These are phyloP conservation scores for Phytophthora cactorum DNA, from an alignment of 352 stramenopile genomes.

Conservation along the genomic window DNA sequence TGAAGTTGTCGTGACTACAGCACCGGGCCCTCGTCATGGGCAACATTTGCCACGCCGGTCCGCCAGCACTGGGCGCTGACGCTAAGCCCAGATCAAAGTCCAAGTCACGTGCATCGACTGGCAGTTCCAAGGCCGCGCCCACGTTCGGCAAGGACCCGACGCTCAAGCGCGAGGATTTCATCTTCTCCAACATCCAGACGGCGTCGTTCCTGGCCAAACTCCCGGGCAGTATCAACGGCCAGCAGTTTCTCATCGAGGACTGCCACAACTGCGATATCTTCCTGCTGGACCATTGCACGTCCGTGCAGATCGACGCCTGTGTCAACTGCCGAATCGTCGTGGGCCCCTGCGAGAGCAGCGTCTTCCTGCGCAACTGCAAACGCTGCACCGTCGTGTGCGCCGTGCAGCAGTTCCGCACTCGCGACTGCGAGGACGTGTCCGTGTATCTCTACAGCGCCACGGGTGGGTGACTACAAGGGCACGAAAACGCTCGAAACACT, in stretches of 20 bases:
- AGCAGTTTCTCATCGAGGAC: constrained; percentile 84
- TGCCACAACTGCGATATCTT: constrained; percentile 81
- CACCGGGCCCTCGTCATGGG: constrained; percentile 43
- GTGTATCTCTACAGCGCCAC: constrained; percentile 75
- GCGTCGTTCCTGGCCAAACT: constrained; percentile 56
- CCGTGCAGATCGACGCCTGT: constrained; percentile 81
- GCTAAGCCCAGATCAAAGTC: neutral
- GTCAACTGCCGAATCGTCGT: constrained; percentile 74
- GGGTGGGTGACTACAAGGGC: constrained; percentile 23
- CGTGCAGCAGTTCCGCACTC: constrained; percentile 76
- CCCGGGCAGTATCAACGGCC: constrained; percentile 69
- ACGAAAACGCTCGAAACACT: neutral
- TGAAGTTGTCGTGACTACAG: constrained; percentile 8
- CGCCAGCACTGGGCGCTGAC: too few relatives aligned
- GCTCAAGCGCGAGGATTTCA: constrained; percentile 75
- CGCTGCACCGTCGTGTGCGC: constrained; percentile 67
- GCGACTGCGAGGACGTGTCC: constrained; percentile 68
- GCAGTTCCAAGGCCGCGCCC: constrained; percentile 18
- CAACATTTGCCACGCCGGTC: constrained; percentile 59
- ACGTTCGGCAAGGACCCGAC: constrained; percentile 68
- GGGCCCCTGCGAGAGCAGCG: constrained; percentile 67
- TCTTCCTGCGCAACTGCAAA: constrained; percentile 77
- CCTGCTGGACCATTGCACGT: constrained; percentile 76
- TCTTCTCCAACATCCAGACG: constrained; percentile 57
- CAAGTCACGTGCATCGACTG: neutral